These are phyloP conservation scores for Sphaerostilbella broomeana DNA, from an alignment of 2,329 filamentous ascomycete species.

Conservation along the genomic window DNA sequence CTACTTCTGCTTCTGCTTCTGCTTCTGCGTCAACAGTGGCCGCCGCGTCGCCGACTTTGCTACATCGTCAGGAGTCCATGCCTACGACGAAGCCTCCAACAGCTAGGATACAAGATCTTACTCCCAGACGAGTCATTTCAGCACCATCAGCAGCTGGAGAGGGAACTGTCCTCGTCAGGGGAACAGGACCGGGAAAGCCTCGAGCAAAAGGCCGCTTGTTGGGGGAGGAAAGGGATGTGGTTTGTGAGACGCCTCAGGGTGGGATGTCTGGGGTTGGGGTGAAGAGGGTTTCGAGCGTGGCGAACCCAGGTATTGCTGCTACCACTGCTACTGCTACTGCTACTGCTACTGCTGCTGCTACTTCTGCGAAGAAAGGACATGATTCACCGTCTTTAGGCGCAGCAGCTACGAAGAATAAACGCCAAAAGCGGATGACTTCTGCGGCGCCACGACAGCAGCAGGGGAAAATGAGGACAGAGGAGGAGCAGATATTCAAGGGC, in stretches of 20 bases:
- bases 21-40: too few relatives aligned
- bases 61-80: background rate
- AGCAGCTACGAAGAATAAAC: background rate
- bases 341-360: too few relatives aligned
- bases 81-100: too few relatives aligned
- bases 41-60: too few relatives aligned
- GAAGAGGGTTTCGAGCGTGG: background rate
- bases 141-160: constrained; percentile 9
- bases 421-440: constrained; percentile 24
- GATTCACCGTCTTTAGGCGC: background rate
- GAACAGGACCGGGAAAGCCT: constrained; percentile 11
- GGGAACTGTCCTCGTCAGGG: constrained; percentile 22
- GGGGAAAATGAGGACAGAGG: constrained; percentile 45
- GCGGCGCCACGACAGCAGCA: constrained; percentile 25
- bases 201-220: constrained; percentile 18
- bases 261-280: background rate
- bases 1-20: too few relatives aligned
- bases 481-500: constrained; percentile 51
- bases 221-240: constrained; percentile 6
- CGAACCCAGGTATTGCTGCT: background rate
- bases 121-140: constrained; percentile 15
- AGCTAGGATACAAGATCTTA: constrained; percentile 9
- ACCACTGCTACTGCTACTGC: background rate
- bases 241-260: constrained; percentile 5
- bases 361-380: background rate